These are phyloP conservation scores for Penicillium sp. DNA, from an alignment of 2,329 filamentous ascomycete species.

Conservation along the genomic window DNA sequence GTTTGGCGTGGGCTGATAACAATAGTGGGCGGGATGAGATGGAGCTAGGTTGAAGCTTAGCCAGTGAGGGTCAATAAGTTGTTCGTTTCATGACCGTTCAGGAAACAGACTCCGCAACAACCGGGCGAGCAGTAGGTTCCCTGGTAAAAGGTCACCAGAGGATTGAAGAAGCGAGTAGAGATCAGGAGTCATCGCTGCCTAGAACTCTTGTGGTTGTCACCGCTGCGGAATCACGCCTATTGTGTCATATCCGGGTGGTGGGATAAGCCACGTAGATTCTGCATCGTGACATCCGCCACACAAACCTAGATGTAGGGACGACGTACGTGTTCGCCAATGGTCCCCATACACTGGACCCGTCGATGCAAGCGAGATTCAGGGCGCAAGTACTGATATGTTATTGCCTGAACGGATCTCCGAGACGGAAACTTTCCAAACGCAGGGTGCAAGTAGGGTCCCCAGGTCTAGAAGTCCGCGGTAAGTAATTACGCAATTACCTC, in stretches of 20 bases:
- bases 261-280: not conserved
- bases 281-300: not conserved
- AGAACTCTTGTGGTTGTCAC: not conserved
- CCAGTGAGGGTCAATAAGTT: not conserved
- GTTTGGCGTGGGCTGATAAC: slow-evolving; percentile 4
- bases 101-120: no score
- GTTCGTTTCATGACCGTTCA: not conserved
- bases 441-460: not conserved
- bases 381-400: not conserved
- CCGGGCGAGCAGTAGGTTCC: no score
- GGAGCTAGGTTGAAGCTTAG: not conserved
- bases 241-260: not conserved
- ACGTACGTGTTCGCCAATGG: not conserved
- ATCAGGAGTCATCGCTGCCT: not conserved
- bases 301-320: not conserved
- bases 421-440: not conserved
- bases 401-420: not conserved
- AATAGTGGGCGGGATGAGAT: not conserved
- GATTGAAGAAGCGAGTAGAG: not conserved
- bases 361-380: not conserved
- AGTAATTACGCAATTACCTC: not conserved
- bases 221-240: not conserved
- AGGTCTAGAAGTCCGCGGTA: not conserved
- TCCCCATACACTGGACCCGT: not conserved
- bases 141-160: no score